phyloP scores from a whole-genome alignment of 192 early-diverging fungal species.

The Coemansia pectinata region DNA sequence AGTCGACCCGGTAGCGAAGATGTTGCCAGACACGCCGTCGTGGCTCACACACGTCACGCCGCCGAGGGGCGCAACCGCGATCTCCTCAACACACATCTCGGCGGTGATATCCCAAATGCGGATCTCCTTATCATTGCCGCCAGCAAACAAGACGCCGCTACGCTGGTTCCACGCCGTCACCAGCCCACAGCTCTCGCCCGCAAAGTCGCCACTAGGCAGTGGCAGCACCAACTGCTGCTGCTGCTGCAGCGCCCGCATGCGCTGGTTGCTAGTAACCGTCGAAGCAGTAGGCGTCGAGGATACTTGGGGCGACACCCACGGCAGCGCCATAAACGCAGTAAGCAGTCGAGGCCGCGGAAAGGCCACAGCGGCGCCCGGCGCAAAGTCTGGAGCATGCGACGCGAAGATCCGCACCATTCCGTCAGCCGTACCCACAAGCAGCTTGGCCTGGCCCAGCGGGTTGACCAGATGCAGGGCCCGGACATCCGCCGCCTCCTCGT shows the following conservation, averaged over 20 bases:
- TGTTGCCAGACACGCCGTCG: conserved; percentile 40
- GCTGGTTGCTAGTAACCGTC: background rate
- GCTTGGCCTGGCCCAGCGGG: conserved; percentile 81
- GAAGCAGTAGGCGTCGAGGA: background rate
- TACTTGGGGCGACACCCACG: conserved; percentile 20
- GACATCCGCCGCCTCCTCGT: conserved; percentile 44
- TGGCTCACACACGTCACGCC: conserved; percentile 46
- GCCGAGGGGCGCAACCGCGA: conserved; percentile 37
- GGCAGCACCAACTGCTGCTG: conserved; percentile 1
- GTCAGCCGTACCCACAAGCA: conserved; percentile 61
- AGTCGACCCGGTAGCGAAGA: conserved; percentile 42
- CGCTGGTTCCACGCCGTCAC: conserved; percentile 55
- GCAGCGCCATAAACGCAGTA: conserved; percentile 43
- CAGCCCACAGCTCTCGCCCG: conserved; percentile 18
- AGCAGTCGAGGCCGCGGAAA: conserved; percentile 46
- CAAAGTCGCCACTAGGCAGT: background rate
- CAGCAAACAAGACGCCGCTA: conserved; percentile 39
- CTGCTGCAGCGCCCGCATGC: conserved; percentile 16
- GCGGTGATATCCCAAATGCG: conserved; percentile 51
- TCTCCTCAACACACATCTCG: conserved; percentile 52
- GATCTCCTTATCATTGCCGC: conserved; percentile 41
- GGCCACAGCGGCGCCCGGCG: conserved; percentile 4
- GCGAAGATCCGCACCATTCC: conserved; percentile 52
- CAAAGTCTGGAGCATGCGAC: conserved; percentile 48
- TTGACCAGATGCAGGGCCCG: conserved; percentile 85